A percentile compares a stretch with the other conserved stretches of the same genome.
Conservation (phyloP, 495 filamentous ascomycete species). For the Aspergillus sclerotioniger region DNA sequence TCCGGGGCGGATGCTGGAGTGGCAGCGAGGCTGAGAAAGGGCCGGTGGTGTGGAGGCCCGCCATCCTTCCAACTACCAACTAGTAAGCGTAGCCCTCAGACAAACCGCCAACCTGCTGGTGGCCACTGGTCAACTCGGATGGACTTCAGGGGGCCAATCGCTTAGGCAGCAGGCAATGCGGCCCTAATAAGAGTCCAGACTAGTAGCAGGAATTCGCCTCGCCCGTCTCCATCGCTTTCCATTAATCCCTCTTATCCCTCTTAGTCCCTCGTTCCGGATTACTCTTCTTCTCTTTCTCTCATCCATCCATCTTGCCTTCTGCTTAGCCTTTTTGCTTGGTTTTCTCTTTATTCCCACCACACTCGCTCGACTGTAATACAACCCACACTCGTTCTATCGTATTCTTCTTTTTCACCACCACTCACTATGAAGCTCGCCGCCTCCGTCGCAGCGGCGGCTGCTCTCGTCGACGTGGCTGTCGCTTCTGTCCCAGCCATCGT, state of each 20-base stretch:
- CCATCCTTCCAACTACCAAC: too few species aligned
- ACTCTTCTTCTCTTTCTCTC: neutral
- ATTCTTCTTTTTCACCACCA: slow-evolving; percentile 6
- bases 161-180: neutral
- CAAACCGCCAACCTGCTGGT: too few species aligned
- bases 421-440: slow-evolving; percentile 44
- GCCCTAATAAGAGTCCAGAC: neutral
- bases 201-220: neutral
- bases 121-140: neutral
- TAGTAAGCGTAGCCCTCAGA: too few species aligned
- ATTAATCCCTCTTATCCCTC: neutral
- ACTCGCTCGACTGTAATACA: too few species aligned
- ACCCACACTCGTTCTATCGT: too few species aligned
- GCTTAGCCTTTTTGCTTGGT: neutral
- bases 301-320: neutral
- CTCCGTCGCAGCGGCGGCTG: slow-evolving; percentile 45
- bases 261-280: neutral
- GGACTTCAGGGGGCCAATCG: neutral
- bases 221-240: neutral
- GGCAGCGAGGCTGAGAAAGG: too few species aligned
- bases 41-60: too few species aligned
- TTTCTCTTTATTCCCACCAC: slow-evolving; percentile 16
- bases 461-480: slow-evolving; percentile 51
- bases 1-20: too few species aligned
- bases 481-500: slow-evolving; percentile 65